Base-by-base conservation (phyloP, 345 rosid species). In the Erodium maritimum region DNA sequence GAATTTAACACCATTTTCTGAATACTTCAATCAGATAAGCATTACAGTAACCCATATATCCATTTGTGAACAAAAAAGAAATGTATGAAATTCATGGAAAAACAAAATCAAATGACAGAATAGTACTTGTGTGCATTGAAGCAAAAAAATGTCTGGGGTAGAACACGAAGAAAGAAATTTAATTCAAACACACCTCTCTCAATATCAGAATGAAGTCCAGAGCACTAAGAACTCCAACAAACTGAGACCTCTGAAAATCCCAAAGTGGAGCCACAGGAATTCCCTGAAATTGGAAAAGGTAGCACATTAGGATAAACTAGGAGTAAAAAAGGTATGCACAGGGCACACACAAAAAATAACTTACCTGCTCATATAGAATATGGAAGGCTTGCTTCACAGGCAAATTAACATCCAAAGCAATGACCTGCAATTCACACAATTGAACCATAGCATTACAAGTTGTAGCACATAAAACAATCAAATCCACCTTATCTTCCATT, bases 301-400 rank as follows among this genome's bases (percentile, higher is more conserved):
- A 66, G 45, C 57, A 62, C 55, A 72, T 45, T 29, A 68, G 54
- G 51, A 64, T 61, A 60, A 50, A 67, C 60, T 53, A 59, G 66
- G 20, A 19, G 23, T 5, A 9, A 54, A 19, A 14, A 54, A 18
- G 20, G 33, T 7, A 25, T 25, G 33, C 33, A 25, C 33, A 25
- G 33, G 3, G 33, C 33, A 25, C 52, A 51, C n/a, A 5, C 2
- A 22, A 45, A 50, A 17, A 24, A 56, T 52, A 68, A 72, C 56
- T 61, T 70, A 89, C 99, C 95, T 93, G 99, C 71, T 93, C 99
- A 67, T 89, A 71, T 53, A 93, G 87, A 75, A 87, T 79, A 74
- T 93, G 99, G 63, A 93, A 93, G 64, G 99, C 99, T 79, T 89
- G 99, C 78, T 93, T 89, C 72, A 93, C 99, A 14, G 99, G 95